phyloP scores from a whole-genome alignment of 2,329 filamentous ascomycete genomes.

The Colletotrichum tamarilloi region DNA sequence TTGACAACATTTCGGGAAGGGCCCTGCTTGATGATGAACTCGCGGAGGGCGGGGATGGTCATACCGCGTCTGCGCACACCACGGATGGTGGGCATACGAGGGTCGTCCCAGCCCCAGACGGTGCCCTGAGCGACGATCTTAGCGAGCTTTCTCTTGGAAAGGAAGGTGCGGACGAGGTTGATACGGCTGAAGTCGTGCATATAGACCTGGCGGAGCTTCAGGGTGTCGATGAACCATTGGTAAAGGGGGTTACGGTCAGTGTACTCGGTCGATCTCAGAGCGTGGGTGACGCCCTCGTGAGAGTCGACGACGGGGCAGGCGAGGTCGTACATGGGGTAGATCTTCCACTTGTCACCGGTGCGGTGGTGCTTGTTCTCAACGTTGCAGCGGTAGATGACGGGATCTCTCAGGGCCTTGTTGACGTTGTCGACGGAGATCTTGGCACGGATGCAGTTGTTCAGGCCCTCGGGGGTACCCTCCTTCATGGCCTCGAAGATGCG shows the following conservation, averaged over 20 bases:
- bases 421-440: conserved; percentile 92
- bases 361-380: conserved; percentile 74
- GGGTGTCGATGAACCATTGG: conserved; percentile 83
- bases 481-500: conserved; percentile 95
- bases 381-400: conserved; percentile 97
- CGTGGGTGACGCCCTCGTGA: conserved; percentile 85
- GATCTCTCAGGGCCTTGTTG: conserved; percentile 96
- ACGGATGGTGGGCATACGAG: conserved; percentile 86
- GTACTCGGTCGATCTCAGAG: conserved; percentile 86
- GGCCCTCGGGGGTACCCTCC: conserved; percentile 80
- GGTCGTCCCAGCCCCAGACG: conserved; percentile 89
- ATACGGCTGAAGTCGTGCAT: conserved; percentile 89
- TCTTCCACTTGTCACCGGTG: conserved; percentile 83
- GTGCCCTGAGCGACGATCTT: conserved; percentile 82
- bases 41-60: conserved; percentile 81
- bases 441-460: conserved; percentile 90
- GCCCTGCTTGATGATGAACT: conserved; percentile 87
- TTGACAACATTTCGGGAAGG: conserved; percentile 86
- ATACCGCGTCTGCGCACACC: conserved; percentile 83
- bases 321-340: conserved; percentile 90
- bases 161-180: conserved; percentile 85
- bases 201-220: conserved; percentile 80
- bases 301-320: conserved; percentile 85
- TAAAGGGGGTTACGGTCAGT: conserved; percentile 89
- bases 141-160: conserved; percentile 88